These are phyloP conservation scores for Kodamaea jinghongensis DNA, from an alignment of 805 yeast genomes.

Conservation along the genomic window DNA sequence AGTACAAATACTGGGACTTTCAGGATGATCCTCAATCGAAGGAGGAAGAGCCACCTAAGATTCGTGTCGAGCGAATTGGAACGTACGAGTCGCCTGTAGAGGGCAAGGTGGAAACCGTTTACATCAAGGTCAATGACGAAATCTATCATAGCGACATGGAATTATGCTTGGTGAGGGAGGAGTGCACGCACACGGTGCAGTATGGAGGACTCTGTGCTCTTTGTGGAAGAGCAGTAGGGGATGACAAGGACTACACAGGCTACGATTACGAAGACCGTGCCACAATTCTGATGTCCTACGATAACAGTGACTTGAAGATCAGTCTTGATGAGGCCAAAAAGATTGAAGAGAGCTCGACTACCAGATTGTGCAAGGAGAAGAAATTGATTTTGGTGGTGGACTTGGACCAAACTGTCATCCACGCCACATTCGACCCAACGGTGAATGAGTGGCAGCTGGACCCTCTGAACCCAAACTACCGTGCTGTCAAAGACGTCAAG, in stretches of 20 bases:
- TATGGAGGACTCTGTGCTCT: constrained; percentile 93
- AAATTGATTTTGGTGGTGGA: constrained; percentile 91
- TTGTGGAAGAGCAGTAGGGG: constrained; percentile 78
- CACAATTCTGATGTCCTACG: constrained; percentile 86
- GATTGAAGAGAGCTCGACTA: constrained; percentile 67
- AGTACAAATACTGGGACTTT: constrained; percentile 67
- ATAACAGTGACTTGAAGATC: constrained; percentile 77
- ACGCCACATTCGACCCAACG: constrained; percentile 96
- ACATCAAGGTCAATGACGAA: constrained; percentile 57
- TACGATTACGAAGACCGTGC: constrained; percentile 69
- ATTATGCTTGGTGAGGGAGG: constrained; percentile 64
- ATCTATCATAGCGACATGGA: constrained; percentile 45
- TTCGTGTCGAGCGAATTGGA: constrained; percentile 66
- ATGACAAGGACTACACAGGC: constrained; percentile 71
- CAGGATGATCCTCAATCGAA: constrained; percentile 52
- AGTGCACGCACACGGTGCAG: constrained; percentile 90
- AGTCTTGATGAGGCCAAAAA: constrained; percentile 83
- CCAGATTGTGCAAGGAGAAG: constrained; percentile 54
- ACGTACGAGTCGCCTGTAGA: constrained; percentile 81
- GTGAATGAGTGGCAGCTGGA: constrained; percentile 96
- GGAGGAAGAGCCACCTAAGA: constrained; percentile 40
- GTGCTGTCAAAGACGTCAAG: constrained; percentile 77
- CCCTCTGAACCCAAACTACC: constrained; percentile 78
- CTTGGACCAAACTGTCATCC: constrained; percentile 95
- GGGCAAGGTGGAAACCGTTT: constrained; percentile 57